phyloP scores from a whole-genome alignment of 208 protist genomes.

The Wallacemonas collosoma region DNA sequence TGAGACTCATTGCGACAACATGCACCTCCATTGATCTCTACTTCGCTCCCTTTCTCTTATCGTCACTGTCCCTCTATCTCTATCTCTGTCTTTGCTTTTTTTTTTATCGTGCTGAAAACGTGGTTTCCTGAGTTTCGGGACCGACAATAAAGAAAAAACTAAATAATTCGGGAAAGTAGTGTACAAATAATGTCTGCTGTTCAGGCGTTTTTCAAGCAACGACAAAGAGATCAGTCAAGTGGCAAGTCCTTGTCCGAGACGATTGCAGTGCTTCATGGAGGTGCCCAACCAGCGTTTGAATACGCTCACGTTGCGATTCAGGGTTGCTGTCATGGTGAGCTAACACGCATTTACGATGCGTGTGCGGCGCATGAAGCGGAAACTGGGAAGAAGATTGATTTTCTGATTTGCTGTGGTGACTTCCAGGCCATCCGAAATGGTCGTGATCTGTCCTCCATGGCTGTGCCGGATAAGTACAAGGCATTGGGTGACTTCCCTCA shows the following conservation, averaged over 20 bases:
- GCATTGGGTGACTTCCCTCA: conserved; percentile 94
- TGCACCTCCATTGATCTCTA: too few species aligned
- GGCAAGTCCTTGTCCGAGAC: conserved; percentile 20
- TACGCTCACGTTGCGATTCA: conserved; percentile 93
- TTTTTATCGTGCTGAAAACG: too few species aligned
- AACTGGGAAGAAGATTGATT: conserved; percentile 91
- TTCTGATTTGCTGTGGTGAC: conserved; percentile 98
- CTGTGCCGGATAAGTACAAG: conserved; percentile 95
- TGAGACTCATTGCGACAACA: too few species aligned
- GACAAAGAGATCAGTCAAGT: conserved; percentile 20
- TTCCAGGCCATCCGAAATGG: conserved; percentile 96
- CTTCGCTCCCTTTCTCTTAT: too few species aligned
- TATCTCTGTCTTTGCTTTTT: too few species aligned
- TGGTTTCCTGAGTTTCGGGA: neutral
- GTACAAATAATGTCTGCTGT: conserved; percentile 26
- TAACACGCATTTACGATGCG: conserved; percentile 96
- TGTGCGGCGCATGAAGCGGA: conserved; percentile 75
- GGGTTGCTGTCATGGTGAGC: conserved; percentile 98
- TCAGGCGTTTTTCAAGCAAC: conserved; percentile 45
- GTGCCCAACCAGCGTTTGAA: neutral
- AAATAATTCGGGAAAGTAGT: neutral
- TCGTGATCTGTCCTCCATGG: conserved; percentile 94
- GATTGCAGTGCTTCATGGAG: conserved; percentile 18
- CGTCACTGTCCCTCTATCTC: too few species aligned
- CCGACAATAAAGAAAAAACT: neutral